phyloP scores from a whole-genome alignment of 2,329 filamentous ascomycete species.

The Scedosporium boydii region DNA sequence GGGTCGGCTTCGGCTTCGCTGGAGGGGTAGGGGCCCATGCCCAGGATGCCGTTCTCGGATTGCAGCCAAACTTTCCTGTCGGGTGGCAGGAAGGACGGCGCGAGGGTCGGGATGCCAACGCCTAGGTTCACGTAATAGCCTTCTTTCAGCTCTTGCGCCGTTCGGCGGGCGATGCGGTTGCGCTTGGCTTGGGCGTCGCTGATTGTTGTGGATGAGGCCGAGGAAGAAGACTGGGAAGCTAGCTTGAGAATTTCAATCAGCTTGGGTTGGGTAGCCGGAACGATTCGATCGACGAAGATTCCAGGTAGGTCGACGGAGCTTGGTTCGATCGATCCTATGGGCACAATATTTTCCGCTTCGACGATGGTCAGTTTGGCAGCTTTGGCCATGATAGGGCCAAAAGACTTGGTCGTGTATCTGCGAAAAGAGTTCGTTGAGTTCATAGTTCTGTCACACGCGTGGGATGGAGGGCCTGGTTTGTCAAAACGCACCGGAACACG shows the following conservation, averaged over 20 bases:
- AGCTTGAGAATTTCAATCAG: conserved; percentile 59
- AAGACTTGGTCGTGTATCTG: conserved; percentile 61
- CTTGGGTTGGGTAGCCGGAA: conserved; percentile 63
- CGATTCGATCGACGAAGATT: conserved; percentile 74
- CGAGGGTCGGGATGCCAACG: conserved; percentile 76
- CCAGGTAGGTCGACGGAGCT: conserved; percentile 71
- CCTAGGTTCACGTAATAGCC: conserved; percentile 75
- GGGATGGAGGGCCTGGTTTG: conserved; percentile 20
- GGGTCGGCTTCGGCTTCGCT: conserved; percentile 60
- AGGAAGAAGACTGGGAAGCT: conserved; percentile 17
- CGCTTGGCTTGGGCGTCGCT: conserved; percentile 44
- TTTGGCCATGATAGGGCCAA: conserved; percentile 71
- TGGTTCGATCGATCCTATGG: conserved; percentile 61
- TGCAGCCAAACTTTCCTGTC: conserved; percentile 71
- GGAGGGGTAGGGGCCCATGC: conserved; percentile 73
- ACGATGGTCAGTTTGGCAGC: conserved; percentile 70
- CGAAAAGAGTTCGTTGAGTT: conserved; percentile 19
- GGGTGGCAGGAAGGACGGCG: conserved; percentile 62
- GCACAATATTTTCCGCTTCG: conserved; percentile 77
- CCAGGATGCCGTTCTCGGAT: conserved; percentile 77
- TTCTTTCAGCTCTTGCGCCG: conserved; percentile 71
- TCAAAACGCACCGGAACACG: conserved; percentile 48
- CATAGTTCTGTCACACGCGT: background rate
- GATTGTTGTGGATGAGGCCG: conserved; percentile 27
- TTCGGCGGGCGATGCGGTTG: conserved; percentile 65